Evolutionary conservation across 345 rosid genomes (phyloP), one percentile per base, ranked within the genome.

Genomic region (Eucalyptus marginata): DNA sequence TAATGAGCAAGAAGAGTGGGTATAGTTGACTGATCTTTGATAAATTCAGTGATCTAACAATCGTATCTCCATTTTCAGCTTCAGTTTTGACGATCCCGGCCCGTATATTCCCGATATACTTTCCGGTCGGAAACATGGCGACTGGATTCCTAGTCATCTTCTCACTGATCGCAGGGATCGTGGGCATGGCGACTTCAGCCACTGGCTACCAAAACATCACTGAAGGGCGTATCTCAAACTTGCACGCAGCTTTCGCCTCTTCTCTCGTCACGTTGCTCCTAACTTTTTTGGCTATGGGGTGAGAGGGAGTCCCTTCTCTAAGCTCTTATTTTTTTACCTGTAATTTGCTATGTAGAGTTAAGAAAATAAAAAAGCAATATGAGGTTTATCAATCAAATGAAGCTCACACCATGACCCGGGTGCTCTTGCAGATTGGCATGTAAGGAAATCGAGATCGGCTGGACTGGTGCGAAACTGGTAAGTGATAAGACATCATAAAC

Each of bases 241-340:
- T 96, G 87, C 93, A 93, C 43, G 92, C 98, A 3, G 99, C 98
- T 31, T 95, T 96, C 24, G 92, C 93, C n/a, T 94, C 96, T 47
- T 96, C 99, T 86, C 88, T 97, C 27, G 62, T 93, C 58, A 87
- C 97, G 56, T 93, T 95, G 94, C 87, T 94, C 49, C 97, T 97
- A 90, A 94, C 97, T 89, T 91, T 97, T 52, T 93, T 96, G 43
- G 95, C 99, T 91, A 92, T 95, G 98, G 98, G 99, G 99, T 97
- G 86, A 52, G 46, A 44, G 25, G 54, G 49, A 58, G 86, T 17
- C 84, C 49, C 17, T 71, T 56, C 88, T 52, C 44, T 49, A 11
- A 36, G 44, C 31, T 88, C 76, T 8, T 8, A 5, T n/a, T 6
- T 6, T 52, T 44, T 62, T 36, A 64, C 47, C 49, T 20, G 24